phyloP scores from a whole-genome alignment of 768 basidiomycete genomes.

The Tremella fuciformis region DNA sequence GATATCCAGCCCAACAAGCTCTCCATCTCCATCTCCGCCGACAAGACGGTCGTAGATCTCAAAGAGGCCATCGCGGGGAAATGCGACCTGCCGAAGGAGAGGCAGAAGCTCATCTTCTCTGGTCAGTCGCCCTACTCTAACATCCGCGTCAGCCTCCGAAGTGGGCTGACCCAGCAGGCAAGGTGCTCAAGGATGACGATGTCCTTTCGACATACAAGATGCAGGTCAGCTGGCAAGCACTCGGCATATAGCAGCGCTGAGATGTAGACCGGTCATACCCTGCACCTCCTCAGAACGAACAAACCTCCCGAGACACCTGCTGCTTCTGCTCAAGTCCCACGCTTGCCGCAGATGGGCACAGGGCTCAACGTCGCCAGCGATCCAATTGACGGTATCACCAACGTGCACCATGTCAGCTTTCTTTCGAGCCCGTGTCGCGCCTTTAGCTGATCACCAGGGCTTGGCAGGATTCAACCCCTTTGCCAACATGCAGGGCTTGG shows the following conservation, averaged over 20 bases:
- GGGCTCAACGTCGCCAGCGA: slow-evolving; percentile 79
- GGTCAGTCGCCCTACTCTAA: slow-evolving; percentile 53
- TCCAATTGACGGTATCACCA: slow-evolving; percentile 55
- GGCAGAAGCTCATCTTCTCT: slow-evolving; percentile 88
- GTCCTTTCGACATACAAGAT: slow-evolving; percentile 81
- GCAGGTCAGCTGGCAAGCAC: slow-evolving; percentile 56
- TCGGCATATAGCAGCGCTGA: neutral
- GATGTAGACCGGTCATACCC: slow-evolving; percentile 62
- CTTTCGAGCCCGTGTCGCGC: neutral
- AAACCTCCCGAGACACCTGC: slow-evolving; percentile 53
- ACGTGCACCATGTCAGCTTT: slow-evolving; percentile 43
- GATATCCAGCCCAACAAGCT: slow-evolving; percentile 77
- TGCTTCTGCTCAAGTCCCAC: slow-evolving; percentile 50
- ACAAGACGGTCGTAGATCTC: slow-evolving; percentile 84
- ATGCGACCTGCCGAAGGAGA: slow-evolving; percentile 78
- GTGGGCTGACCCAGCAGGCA: slow-evolving; percentile 41
- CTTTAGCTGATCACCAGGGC: slow-evolving; percentile 18
- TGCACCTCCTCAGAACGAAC: slow-evolving; percentile 75
- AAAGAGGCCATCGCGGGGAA: slow-evolving; percentile 84
- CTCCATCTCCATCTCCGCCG: slow-evolving; percentile 72
- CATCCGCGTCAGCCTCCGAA: too few relatives aligned
- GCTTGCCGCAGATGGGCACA: slow-evolving; percentile 74
- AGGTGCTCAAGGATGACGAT: slow-evolving; percentile 63
- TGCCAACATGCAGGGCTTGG: slow-evolving; percentile 70
- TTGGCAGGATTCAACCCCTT: slow-evolving; percentile 74